Evolutionary conservation across 106 monocot genomes (phyloP).

Genomic region (Phalaenopsis aphrodite): DNA sequence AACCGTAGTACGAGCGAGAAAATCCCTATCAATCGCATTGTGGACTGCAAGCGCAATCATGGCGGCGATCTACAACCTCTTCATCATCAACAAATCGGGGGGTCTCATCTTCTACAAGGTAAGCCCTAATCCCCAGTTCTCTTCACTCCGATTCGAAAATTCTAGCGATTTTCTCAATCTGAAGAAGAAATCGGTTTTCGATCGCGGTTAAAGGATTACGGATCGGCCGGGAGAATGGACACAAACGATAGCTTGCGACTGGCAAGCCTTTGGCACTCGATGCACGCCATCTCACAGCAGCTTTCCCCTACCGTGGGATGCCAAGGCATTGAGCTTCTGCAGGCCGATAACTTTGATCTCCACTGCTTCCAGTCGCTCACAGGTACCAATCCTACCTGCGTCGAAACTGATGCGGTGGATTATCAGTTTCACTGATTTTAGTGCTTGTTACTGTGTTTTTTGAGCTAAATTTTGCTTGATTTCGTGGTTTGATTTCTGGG

Average conservation of each 20-base stretch:
- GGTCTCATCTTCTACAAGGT: slow-evolving; percentile 95
- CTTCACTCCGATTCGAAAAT: not conserved
- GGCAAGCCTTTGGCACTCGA: slow-evolving; percentile 95
- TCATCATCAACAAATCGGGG: slow-evolving; percentile 98
- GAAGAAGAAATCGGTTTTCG: not conserved
- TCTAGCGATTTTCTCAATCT: not conserved
- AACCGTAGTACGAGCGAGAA: too few relatives aligned
- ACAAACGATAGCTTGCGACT: slow-evolving; percentile 90
- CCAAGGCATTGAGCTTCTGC: slow-evolving; percentile 76
- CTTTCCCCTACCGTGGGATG: slow-evolving; percentile 78
- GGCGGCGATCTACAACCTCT: slow-evolving; percentile 86
- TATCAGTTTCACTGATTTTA: not conserved
- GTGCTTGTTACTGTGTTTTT: not conserved
- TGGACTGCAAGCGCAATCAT: slow-evolving; percentile 3
- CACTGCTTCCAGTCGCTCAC: slow-evolving; percentile 98
- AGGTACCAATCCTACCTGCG: slow-evolving; percentile 27
- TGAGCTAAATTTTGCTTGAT: not conserved
- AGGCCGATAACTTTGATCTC: slow-evolving; percentile 88
- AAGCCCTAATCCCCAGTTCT: not conserved
- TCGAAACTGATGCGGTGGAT: not conserved
- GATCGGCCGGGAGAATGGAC: slow-evolving; percentile 86
- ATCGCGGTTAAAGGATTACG: slow-evolving; percentile 54
- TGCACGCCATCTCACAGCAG: slow-evolving; percentile 99
- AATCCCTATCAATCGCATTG: not conserved
- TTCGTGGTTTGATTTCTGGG: not conserved